Evolutionary conservation across 2,329 filamentous ascomycete genomes (phyloP), one percentile per base, ranked within the genome.

Genomic region (Lizonia empirigonia): DNA sequence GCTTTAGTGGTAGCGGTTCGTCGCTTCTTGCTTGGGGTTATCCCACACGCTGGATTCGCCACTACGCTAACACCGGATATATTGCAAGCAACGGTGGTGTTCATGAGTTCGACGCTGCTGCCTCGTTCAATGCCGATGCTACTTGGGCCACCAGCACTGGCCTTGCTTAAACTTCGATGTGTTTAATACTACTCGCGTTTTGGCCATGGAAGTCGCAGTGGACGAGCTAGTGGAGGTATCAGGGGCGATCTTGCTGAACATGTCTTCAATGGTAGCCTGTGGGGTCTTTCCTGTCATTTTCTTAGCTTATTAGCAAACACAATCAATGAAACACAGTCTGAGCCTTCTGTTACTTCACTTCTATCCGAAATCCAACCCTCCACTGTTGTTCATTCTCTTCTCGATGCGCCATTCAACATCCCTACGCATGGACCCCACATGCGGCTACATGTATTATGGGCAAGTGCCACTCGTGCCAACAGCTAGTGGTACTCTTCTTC

Each of bases 21-120:
- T 78, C 82, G 0, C 74, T 87, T 24, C 76, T 81, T 4, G 75
- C 82, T 1, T 87, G 84, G 84, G 78, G 74, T 34, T 85, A 84
- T 59, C 84, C 85, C 0, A 85, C 83, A 0, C 77, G 83, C 35
- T 85, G 75, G 50, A 72, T 85, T 61, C 77, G 85, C 18, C 83
- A 86, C 61, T 85, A 77, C 54, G 60, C 65, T 5, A 77, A 80
- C 35, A 56, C 74, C 0, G 70, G 70, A 0, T 83, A 84, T 40
- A 65, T 71, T 10, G 81, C 78, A 3, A 83, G 76, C 59, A 81
- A 85, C 30, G 81, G 82, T 1, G 82, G 82, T 9, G 77, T 82
- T n/a, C 71, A 85, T 33, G 62, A 64, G 0, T 86, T 84, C 53
- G 84, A 86, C 55, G 63, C 71, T 1, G 58, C 78, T 0, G 41